Conservation (phyloP, 176 grass and related monocot species). For the Eremochloa ophiuroides region DNA sequence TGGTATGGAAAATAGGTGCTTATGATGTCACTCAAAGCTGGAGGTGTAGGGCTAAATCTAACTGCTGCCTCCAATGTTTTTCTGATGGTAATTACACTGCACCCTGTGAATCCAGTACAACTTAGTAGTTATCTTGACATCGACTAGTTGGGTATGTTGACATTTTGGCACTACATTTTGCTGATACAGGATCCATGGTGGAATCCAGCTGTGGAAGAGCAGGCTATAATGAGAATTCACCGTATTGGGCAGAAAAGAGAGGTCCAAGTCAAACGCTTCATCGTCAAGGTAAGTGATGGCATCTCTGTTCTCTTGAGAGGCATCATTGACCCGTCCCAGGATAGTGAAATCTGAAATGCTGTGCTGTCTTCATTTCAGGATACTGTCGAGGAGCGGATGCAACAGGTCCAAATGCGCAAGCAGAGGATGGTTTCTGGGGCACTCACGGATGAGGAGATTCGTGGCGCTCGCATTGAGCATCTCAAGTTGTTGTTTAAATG, state of each 20-base stretch:
- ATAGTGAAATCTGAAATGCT: background rate
- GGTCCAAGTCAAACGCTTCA: slow-evolving; percentile 79
- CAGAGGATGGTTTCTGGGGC: slow-evolving; percentile 89
- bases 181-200: slow-evolving; percentile 84
- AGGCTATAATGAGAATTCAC: slow-evolving; percentile 96
- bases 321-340: no score
- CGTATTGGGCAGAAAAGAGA: slow-evolving; percentile 71
- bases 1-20: slow-evolving; percentile 57
- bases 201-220: slow-evolving; percentile 98
- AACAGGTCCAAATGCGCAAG: slow-evolving; percentile 76
- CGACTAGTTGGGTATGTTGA: no score
- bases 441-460: slow-evolving; percentile 72
- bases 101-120: background rate
- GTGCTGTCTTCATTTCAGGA: slow-evolving; percentile 38
- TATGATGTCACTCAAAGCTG: slow-evolving; percentile 79
- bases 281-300: slow-evolving; percentile 63
- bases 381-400: slow-evolving; percentile 88
- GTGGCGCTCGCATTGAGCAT: slow-evolving; percentile 67
- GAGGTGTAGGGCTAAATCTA: slow-evolving; percentile 84
- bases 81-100: slow-evolving; percentile 52
- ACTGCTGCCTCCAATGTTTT: slow-evolving; percentile 94
- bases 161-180: background rate
- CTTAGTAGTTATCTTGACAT: background rate
- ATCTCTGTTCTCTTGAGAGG: no score
- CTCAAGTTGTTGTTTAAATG: slow-evolving; percentile 90